Base-by-base conservation (phyloP, 2,329 filamentous ascomycete genomes). In the Beauveria sp. region DNA sequence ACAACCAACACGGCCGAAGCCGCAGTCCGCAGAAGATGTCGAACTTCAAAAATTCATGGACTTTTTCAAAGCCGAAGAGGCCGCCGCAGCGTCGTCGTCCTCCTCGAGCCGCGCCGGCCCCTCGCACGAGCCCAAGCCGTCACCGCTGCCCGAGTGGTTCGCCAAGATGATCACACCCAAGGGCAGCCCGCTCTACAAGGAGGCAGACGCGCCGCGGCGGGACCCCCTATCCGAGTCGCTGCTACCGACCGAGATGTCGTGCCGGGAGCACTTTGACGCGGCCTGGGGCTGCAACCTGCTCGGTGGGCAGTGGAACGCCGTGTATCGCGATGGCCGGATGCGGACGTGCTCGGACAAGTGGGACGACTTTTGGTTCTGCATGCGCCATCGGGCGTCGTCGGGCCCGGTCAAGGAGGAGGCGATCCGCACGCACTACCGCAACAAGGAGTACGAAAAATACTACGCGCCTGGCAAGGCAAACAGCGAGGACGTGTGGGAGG, bases 321-420 rank as follows among this genome's bases (percentile, higher is more conserved):
- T 98, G 43, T 99, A 98, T 80, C 89, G 95, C 45, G 88, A 91
- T 71, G 95, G 95, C 64, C 78, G 80, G 47, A 78, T 96, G 69
- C 85, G 88, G 50, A 81, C 84, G 3, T 99, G 95, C 80, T 85
- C 81, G 64, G 89, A 96, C 66, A 87, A 92, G 65, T 97, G 93
- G 92, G 84, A 88, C 64, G 90, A 96, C 74, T 98, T 96, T 75
- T 96, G 93, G 90, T 93, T 97, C 77, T 99, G 95, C 80, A 97
- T 98, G 93, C 87, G 90, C 65, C 87, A 86, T 43, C 86, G 88
- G 69, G 81, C 82, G 2, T 86, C 86, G 69, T 74, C 80, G 0
- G 81, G 84, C 26, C 75, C 80, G 49, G 77, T 85, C 66, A 85
- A 85, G 68, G 85, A 83, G 63, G 81, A 79, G 58, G 79, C 81